Percentiles rank a stretch among this genome's conserved stretches.
These are phyloP conservation scores for Leishmania mexicana DNA, from an alignment of 208 protist genomes.

Conservation along the genomic window DNA sequence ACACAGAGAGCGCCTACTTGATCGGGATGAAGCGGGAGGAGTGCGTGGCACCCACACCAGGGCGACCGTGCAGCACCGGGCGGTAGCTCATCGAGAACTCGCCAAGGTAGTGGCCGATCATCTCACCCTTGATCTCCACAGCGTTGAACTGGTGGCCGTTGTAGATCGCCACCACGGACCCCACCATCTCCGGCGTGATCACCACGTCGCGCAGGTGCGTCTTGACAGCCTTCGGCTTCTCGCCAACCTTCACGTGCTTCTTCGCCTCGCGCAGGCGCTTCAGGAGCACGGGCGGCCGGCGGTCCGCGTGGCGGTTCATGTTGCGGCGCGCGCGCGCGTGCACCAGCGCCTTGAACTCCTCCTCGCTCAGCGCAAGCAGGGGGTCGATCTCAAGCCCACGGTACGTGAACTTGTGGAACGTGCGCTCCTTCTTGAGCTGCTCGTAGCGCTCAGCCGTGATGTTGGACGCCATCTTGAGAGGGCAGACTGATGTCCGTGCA, in stretches of 20 bases:
- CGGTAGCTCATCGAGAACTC: conserved; percentile 99
- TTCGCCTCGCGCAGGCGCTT: conserved; percentile 98
- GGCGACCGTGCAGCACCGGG: conserved; percentile 98
- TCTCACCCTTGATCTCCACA: conserved; percentile 99
- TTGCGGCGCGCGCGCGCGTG: conserved; percentile 94
- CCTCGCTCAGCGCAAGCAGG: conserved; percentile 93
- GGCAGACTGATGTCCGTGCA: background rate
- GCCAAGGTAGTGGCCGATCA: conserved; percentile 99
- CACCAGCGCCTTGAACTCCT: conserved; percentile 95
- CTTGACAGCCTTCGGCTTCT: conserved; percentile 99
- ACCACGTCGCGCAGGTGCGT: conserved; percentile 99
- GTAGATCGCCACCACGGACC: conserved; percentile 99
- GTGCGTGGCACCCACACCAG: conserved; percentile 99
- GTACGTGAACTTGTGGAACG: conserved; percentile 99
- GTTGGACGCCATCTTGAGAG: conserved; percentile 58
- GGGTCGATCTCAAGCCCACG: conserved; percentile 96
- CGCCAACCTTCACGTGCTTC: conserved; percentile 94
- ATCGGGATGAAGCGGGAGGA: conserved; percentile 92
- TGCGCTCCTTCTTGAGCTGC: conserved; percentile 97
- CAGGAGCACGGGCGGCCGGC: conserved; percentile 94
- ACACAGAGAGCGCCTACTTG: conserved; percentile 26
- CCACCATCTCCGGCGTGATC: conserved; percentile 99
- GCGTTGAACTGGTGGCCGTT: conserved; percentile 99
- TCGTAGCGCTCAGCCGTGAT: conserved; percentile 89
- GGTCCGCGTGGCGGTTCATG: conserved; percentile 93